phyloP scores from a whole-genome alignment of 805 yeast genomes.

The Candida piceae region DNA sequence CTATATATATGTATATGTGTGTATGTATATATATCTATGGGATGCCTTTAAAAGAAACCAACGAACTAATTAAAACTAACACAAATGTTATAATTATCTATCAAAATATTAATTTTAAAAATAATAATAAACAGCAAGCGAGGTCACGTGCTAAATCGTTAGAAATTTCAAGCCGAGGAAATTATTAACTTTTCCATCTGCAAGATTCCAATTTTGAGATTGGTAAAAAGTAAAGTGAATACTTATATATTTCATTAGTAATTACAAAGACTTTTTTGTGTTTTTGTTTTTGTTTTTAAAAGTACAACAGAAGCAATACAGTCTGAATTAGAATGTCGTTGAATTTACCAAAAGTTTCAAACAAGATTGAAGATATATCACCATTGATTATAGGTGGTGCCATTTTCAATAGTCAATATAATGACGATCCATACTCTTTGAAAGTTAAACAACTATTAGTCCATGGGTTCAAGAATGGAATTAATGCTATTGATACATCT shows the following conservation, averaged over 20 bases:
- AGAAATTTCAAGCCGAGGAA: too few species aligned
- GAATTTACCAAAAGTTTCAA: slow-evolving; percentile 19
- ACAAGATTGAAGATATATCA: slow-evolving; percentile 34
- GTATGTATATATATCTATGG: too few species aligned
- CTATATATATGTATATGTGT: too few species aligned
- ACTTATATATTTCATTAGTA: neutral
- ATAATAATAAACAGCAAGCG: too few species aligned
- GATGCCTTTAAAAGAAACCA: too few species aligned
- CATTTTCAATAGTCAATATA: slow-evolving; percentile 76
- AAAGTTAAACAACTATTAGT: slow-evolving; percentile 55
- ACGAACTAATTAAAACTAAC: too few species aligned
- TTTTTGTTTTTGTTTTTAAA: neutral
- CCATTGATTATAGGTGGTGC: slow-evolving; percentile 84
- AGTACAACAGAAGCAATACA: neutral
- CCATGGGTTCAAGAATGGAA: slow-evolving; percentile 60
- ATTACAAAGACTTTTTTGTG: neutral
- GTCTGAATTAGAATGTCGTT: slow-evolving; percentile 13
- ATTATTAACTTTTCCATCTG: too few species aligned
- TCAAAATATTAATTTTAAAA: too few species aligned
- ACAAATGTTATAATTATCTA: too few species aligned
- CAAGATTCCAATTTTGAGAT: too few species aligned
- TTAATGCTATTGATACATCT: slow-evolving; percentile 81
- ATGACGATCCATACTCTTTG: slow-evolving; percentile 56
- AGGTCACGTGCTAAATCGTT: too few species aligned
- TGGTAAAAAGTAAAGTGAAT: too few species aligned